Percentiles rank a stretch among this genome's conserved stretches.
Conservation (phyloP, 2,329 filamentous ascomycete genomes). For the Pseudogymnoascus sp. region DNA sequence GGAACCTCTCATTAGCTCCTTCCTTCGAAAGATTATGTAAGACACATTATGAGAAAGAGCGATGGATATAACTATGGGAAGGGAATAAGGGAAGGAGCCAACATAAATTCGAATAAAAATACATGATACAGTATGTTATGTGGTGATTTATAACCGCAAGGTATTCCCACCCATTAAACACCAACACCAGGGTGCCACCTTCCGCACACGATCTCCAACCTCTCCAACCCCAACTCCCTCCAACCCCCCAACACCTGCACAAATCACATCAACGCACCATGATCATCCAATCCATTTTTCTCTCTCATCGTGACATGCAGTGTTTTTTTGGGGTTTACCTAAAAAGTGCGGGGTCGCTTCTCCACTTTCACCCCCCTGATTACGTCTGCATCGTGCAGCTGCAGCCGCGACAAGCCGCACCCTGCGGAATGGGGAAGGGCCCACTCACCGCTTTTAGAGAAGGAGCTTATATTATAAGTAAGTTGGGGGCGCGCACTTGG, state of each 20-base stretch:
- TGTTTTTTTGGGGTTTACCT: neutral
- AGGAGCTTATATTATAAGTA: neutral
- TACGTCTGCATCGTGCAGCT: neutral
- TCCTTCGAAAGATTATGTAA: neutral
- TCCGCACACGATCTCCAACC: neutral
- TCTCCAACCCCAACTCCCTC: neutral
- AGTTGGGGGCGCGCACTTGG: neutral
- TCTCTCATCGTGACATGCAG: neutral
- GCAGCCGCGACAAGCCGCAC: neutral
- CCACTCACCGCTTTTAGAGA: conserved; percentile 1
- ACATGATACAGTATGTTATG: neutral
- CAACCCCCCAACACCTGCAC: neutral
- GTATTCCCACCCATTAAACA: neutral
- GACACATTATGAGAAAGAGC: neutral
- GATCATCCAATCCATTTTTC: neutral
- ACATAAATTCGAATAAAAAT: neutral
- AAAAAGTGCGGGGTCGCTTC: neutral
- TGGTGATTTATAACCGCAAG: neutral
- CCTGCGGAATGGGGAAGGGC: neutral
- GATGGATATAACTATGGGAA: neutral
- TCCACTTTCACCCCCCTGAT: neutral
- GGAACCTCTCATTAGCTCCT: neutral
- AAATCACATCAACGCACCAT: neutral
- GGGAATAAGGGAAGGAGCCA: neutral
- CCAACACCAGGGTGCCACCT: neutral